Conservation (phyloP, 257 asterid genomes). For the Solanum sitiens region DNA sequence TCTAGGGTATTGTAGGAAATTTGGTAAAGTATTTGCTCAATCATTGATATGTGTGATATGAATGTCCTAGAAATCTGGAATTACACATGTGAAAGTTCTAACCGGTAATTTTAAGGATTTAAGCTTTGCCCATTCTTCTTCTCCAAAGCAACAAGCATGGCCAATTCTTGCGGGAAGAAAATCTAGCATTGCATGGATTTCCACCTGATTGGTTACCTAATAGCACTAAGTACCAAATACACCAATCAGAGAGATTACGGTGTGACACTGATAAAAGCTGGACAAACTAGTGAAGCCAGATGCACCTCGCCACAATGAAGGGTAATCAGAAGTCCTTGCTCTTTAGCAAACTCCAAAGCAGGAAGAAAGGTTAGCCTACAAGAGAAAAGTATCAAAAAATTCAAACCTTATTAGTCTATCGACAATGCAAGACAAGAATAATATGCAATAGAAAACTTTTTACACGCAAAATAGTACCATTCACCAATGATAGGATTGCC, state of each 20-base stretch:
- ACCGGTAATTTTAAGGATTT: slow-evolving; percentile 68
- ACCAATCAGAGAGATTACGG: slow-evolving; percentile 17
- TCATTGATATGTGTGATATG: not conserved
- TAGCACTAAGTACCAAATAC: slow-evolving; percentile 44
- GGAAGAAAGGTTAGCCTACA: slow-evolving; percentile 72
- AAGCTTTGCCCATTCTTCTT: slow-evolving; percentile 51
- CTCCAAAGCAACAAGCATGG: slow-evolving; percentile 90
- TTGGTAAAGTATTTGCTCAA: not conserved
- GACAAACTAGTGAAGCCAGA: slow-evolving; percentile 15
- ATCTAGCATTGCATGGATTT: slow-evolving; percentile 74
- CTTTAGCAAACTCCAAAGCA: slow-evolving; percentile 72
- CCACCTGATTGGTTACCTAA: slow-evolving; percentile 80
- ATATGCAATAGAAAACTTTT: not conserved
- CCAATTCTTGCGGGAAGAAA: slow-evolving; percentile 83
- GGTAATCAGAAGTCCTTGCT: slow-evolving; percentile 65
- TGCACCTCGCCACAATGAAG: slow-evolving; percentile 98
- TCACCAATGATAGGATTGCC: slow-evolving; percentile 85
- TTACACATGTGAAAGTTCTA: slow-evolving; percentile 1
- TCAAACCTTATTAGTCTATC: not conserved
- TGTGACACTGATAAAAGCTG: not conserved
- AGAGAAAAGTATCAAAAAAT: slow-evolving; percentile 5
- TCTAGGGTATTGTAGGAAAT: not conserved
- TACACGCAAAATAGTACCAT: slow-evolving; percentile 38
- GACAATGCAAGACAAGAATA: not conserved
- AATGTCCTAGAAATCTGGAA: slow-evolving; percentile 2